Conservation (phyloP, 2,329 filamentous ascomycete species). For the Graphilbum fragrans region DNA sequence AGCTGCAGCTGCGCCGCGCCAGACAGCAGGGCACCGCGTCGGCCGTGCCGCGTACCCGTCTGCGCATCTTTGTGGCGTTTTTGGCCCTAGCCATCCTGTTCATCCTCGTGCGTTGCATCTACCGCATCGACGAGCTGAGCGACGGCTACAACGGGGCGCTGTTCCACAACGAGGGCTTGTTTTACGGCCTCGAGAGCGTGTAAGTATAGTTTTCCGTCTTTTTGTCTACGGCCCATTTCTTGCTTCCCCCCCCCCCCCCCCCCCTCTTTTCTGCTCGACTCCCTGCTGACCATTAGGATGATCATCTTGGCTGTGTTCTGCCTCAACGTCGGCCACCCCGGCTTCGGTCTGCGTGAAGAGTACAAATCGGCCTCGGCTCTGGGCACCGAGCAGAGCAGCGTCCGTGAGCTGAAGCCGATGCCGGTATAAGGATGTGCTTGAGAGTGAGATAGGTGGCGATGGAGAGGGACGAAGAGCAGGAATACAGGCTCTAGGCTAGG, state of each 20-base stretch:
- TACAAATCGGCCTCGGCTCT: neutral
- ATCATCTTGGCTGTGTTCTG: slow-evolving; percentile 9
- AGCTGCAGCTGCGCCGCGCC: slow-evolving; percentile 8
- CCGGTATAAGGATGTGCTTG: neutral
- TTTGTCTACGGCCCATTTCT: neutral
- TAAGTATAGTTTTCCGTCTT: slow-evolving; percentile 8
- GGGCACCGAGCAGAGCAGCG: neutral
- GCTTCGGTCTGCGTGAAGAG: slow-evolving; percentile 8
- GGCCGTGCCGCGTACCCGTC: neutral
- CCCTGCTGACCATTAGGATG: slow-evolving; percentile 3
- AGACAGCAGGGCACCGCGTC: neutral
- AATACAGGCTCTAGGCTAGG: no score
- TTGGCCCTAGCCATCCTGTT: slow-evolving; percentile 40
- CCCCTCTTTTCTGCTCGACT: neutral
- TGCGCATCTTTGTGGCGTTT: slow-evolving; percentile 33
- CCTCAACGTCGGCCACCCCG: slow-evolving; percentile 9
- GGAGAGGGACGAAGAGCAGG: no score
- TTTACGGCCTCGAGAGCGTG: slow-evolving; percentile 42
- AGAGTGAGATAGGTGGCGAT: no score
- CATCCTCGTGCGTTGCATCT: slow-evolving; percentile 43
- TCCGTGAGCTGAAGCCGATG: neutral
- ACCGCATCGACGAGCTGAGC: slow-evolving; percentile 52
- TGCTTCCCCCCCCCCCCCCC: neutral
- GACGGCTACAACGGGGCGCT: slow-evolving; percentile 46
- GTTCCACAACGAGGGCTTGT: slow-evolving; percentile 36